phyloP scores from a whole-genome alignment of 768 basidiomycete genomes.

The Strobilomyces echinocephalus region DNA sequence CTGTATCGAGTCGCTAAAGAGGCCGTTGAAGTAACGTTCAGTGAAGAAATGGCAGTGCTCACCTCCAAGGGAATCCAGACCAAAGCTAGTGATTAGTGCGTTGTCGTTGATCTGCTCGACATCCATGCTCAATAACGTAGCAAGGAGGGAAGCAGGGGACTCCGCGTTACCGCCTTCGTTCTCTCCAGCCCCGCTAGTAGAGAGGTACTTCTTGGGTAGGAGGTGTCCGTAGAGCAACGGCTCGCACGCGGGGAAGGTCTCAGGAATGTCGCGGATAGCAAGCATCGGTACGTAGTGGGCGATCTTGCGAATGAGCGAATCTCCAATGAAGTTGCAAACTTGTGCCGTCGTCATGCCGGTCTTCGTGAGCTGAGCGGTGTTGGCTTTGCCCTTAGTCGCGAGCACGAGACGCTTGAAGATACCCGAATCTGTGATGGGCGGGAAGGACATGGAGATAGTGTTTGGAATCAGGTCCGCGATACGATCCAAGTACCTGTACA shows the following conservation, averaged over 20 bases:
- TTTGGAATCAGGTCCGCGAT: constrained; percentile 30
- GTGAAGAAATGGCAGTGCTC: neutral
- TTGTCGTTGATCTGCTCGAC: constrained; percentile 28
- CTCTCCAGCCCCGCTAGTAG: constrained; percentile 6
- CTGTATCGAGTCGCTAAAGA: constrained; percentile 28
- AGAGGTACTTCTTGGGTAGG: constrained; percentile 19
- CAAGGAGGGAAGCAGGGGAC: constrained; percentile 25
- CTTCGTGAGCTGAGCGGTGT: constrained; percentile 27
- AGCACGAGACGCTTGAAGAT: constrained; percentile 32
- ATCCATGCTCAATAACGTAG: constrained; percentile 22
- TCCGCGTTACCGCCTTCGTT: constrained; percentile 14
- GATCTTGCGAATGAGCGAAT: constrained; percentile 27
- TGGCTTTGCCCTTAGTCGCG: constrained; percentile 24
- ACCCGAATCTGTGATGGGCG: constrained; percentile 33
- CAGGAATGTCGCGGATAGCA: constrained; percentile 21
- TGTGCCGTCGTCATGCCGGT: constrained; percentile 31
- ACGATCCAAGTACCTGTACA: constrained; percentile 29
- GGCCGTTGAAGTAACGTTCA: neutral
- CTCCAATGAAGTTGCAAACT: constrained; percentile 31
- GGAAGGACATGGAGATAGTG: constrained; percentile 31
- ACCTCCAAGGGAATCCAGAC: constrained; percentile 25
- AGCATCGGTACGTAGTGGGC: constrained; percentile 31
- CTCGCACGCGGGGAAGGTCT: constrained; percentile 24
- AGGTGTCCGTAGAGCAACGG: constrained; percentile 27
- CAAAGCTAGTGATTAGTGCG: constrained; percentile 27